phyloP scores from a whole-genome alignment of 1,139 yeast genomes.

The Sugiyamaella xylanicola region DNA sequence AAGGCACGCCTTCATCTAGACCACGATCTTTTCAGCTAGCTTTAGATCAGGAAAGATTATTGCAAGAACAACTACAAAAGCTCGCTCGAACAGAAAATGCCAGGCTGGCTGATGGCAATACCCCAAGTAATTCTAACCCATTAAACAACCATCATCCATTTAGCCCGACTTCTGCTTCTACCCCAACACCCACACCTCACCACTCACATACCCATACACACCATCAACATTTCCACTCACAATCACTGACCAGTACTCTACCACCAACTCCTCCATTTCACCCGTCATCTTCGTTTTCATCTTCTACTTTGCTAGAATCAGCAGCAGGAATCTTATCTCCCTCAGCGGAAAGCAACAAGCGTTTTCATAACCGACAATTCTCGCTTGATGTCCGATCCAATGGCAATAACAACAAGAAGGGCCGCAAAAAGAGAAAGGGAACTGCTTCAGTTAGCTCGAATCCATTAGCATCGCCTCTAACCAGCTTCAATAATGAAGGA shows the following conservation, averaged over 20 bases:
- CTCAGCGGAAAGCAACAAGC: not conserved
- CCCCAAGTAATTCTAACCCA: not conserved
- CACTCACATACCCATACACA: not conserved
- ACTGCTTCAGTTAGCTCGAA: not conserved
- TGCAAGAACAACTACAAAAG: slow-evolving; percentile 39
- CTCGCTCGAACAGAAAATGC: slow-evolving; percentile 43
- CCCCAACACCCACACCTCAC: not conserved
- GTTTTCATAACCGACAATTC: slow-evolving; percentile 6
- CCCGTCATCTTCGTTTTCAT: slow-evolving; percentile 5
- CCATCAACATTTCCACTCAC: not conserved
- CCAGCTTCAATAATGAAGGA: not conserved
- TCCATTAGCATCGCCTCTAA: not conserved
- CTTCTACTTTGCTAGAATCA: slow-evolving; percentile 11
- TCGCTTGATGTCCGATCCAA: slow-evolving; percentile 10
- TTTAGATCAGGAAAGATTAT: slow-evolving; percentile 34
- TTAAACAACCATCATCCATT: not conserved
- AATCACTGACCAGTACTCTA: not conserved
- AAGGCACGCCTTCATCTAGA: slow-evolving; percentile 7
- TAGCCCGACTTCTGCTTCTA: not conserved
- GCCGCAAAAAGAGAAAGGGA: slow-evolving; percentile 11
- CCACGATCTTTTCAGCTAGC: slow-evolving; percentile 28
- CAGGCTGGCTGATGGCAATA: slow-evolving; percentile 23
- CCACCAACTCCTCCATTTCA: slow-evolving; percentile 8
- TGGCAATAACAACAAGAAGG: not conserved
- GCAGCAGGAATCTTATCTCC: slow-evolving; percentile 12